Evolutionary conservation across 768 basidiomycete genomes (phyloP).

Genomic region (Phylloporus arenicola): DNA sequence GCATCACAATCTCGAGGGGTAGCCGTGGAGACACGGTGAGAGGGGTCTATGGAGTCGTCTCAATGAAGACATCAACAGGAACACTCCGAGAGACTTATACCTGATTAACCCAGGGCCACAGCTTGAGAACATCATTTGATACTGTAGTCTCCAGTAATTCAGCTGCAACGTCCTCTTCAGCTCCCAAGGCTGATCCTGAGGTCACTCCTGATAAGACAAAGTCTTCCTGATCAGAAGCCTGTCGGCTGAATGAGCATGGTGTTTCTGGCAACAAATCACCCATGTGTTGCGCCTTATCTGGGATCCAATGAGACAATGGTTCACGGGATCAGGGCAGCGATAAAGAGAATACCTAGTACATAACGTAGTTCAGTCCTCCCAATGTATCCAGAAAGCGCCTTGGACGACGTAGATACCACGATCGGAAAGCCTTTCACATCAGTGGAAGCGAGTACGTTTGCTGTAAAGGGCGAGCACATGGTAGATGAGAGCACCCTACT

Average conservation of each 20-base stretch:
- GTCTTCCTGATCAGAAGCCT: conserved; percentile 49
- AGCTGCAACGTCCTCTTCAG: conserved; percentile 63
- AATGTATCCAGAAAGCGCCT: conserved; percentile 80
- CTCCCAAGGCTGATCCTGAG: conserved; percentile 48
- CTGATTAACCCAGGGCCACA: conserved; percentile 94
- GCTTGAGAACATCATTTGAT: conserved; percentile 52
- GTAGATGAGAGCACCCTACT: conserved; percentile 2
- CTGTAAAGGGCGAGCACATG: conserved; percentile 33
- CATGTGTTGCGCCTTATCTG: conserved; percentile 69
- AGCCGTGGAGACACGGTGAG: conserved; percentile 89
- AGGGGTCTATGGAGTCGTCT: conserved; percentile 60
- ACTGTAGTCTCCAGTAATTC: conserved; percentile 60
- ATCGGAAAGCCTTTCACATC: conserved; percentile 91
- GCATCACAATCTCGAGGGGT: conserved; percentile 94
- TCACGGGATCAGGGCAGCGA: not conserved
- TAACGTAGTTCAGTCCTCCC: conserved; percentile 79
- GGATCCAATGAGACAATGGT: not conserved
- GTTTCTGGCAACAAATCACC: conserved; percentile 60
- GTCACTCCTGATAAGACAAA: conserved; percentile 38
- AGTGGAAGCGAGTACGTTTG: conserved; percentile 63
- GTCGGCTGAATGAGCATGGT: conserved; percentile 60
- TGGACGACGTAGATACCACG: conserved; percentile 54
- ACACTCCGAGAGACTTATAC: conserved; percentile 35
- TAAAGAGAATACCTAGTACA: conserved; percentile 60
- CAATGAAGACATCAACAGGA: not conserved